Evolutionary conservation across 192 early-diverging fungal genomes (phyloP).

Genomic region (Spizellomyces sp.): DNA sequence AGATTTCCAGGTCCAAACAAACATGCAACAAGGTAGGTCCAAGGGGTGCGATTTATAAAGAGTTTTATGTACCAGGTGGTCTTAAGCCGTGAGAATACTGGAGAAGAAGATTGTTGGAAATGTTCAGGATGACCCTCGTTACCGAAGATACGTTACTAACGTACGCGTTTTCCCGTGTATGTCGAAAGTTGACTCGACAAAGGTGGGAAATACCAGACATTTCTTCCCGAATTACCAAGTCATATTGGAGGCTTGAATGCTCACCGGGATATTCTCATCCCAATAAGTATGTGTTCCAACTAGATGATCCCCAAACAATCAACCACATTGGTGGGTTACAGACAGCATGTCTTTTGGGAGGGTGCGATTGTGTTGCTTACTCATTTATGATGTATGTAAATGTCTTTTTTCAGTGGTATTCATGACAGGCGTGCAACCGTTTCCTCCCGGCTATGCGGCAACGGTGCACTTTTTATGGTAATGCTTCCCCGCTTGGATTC

Average conservation of each 20-base stretch:
- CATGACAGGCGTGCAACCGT: conserved; percentile 80
- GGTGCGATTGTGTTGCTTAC: not conserved
- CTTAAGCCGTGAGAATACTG: too few species aligned
- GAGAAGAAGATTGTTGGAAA: not conserved
- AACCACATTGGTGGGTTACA: conserved; percentile 73
- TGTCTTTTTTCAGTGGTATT: conserved; percentile 69
- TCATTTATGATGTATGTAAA: not conserved
- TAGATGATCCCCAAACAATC: conserved; percentile 79
- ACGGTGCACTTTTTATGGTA: conserved; percentile 95
- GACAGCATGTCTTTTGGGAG: not conserved
- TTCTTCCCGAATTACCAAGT: not conserved
- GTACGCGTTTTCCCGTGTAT: not conserved
- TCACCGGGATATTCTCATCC: conserved; percentile 22
- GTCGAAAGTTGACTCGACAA: conserved; percentile 54
- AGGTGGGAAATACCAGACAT: conserved; percentile 7
- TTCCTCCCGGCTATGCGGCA: conserved; percentile 88
- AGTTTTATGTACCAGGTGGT: not conserved
- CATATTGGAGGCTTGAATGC: not conserved
- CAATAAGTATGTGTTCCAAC: conserved; percentile 88
- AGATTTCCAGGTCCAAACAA: conserved; percentile 78
- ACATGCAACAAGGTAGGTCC: conserved; percentile 73
- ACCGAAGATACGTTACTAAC: not conserved
- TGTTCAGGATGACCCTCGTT: not conserved
- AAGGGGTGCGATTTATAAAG: not conserved
- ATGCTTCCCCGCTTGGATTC: conserved; percentile 1